Evolutionary conservation across 768 basidiomycete genomes (phyloP), one percentile per base, ranked within the genome.

Genomic region (Tulasnella sp.): DNA sequence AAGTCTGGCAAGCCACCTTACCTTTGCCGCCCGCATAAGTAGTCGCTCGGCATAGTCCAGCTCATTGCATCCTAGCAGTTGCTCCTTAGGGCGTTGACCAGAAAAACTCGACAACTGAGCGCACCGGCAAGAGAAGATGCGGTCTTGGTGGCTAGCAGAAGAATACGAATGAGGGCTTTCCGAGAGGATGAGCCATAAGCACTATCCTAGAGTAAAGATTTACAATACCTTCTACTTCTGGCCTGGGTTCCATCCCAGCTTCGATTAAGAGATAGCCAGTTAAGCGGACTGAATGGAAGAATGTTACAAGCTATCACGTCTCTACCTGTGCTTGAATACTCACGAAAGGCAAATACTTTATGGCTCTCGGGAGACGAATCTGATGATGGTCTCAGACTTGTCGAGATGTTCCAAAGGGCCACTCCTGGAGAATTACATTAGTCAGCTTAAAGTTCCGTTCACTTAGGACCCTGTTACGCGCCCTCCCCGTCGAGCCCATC

Each of bases 181-280:
- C 84, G 83, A 72, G 80, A 77, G 76, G 69, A 64, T 64, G 48
- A 73, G 80, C n/a, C 58, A 40, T 1, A 22, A 34, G 69, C 46
- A 54, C 28, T 8, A 8, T 24, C 31, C 24, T 24, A 34, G 24
- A n/a, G 46, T 73, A 12, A 58, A 46, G 34, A 22, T 48, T 48
- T 75, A 83, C 87, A 91, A 82, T 84, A 95, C 94, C 91, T 88
- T 95, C 90, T 84, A 90, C 88, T 83, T 88, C 89, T 72, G 92
- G 93, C 83, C 93, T 91, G 81, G 87, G 85, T 86, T 95, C 93
- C 81, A 94, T 85, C 73, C 93, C 94, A 82, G 94, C 93, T 86
- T 95, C 94, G 83, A 96, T 90, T 83, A 96, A 88, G 83, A 94
- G 93, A 87, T 94, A 94, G 44, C 90, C 94, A 83, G 95, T 93